phyloP scores from a whole-genome alignment of 345 rosid species.

The Erodium maritimum region DNA sequence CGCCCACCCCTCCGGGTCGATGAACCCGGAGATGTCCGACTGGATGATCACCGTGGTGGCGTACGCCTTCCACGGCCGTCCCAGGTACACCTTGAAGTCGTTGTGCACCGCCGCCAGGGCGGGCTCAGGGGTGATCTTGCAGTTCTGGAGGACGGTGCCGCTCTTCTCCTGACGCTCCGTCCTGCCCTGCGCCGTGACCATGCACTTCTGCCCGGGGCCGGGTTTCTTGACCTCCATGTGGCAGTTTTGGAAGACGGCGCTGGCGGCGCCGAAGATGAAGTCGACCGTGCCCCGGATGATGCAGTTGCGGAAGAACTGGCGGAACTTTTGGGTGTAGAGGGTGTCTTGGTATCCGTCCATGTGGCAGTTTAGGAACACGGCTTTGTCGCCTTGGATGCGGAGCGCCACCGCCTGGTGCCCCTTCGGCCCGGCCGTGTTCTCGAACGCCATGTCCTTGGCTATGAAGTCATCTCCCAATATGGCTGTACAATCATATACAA shows the following conservation, averaged over 20 bases:
- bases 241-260: conserved; percentile 52
- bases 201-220: conserved; percentile 26
- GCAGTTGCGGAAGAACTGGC: conserved; percentile 71
- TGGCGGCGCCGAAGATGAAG: conserved; percentile 52
- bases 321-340: conserved; percentile 47
- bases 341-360: conserved; percentile 65
- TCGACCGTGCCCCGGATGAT: conserved; percentile 56
- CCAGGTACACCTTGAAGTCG: conserved; percentile 42
- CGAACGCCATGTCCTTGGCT: conserved; percentile 54
- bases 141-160: conserved; percentile 50
- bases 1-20: conserved; percentile 54
- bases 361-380: conserved; percentile 43
- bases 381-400: conserved; percentile 36
- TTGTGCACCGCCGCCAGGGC: conserved; percentile 24
- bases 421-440: conserved; percentile 53
- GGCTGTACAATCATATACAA: conserved; percentile 36
- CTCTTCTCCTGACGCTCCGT: conserved; percentile 26
- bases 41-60: conserved; percentile 54
- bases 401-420: conserved; percentile 71
- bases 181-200: conserved; percentile 65
- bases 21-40: conserved; percentile 34
- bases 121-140: conserved; percentile 35
- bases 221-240: conserved; percentile 44
- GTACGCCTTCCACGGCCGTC: conserved; percentile 57
- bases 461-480: conserved; percentile 37